Evolutionary conservation across 768 basidiomycete genomes (phyloP).

Genomic region (Paxillus rubicundulus): DNA sequence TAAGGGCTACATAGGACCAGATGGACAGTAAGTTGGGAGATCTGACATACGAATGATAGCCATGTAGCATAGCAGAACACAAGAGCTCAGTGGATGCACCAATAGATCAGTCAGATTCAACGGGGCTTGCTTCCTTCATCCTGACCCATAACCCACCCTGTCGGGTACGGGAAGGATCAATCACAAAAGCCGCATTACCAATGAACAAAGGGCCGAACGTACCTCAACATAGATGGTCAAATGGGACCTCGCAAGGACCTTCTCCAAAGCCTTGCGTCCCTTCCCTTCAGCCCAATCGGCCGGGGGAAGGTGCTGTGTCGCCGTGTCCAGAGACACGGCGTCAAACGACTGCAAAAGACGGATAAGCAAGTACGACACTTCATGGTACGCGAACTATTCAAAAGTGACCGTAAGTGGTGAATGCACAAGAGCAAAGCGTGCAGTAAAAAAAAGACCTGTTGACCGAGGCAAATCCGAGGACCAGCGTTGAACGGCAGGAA

Average conservation of each 20-base stretch:
- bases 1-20: not conserved
- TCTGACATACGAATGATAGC: not conserved
- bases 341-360: constrained; percentile 51
- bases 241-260: constrained; percentile 37
- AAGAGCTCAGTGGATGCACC: not conserved
- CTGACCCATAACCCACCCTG: constrained; percentile 27
- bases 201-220: constrained; percentile 12
- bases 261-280: constrained; percentile 40
- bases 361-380: constrained; percentile 52
- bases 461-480: constrained; percentile 61
- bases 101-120: not conserved
- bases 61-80: not conserved
- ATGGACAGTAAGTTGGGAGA: not conserved
- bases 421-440: not conserved
- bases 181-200: not conserved
- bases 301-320: constrained; percentile 35
- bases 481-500: constrained; percentile 70
- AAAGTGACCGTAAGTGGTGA: not conserved
- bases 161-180: not conserved
- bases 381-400: constrained; percentile 53
- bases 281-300: constrained; percentile 31
- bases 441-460: constrained; percentile 30
- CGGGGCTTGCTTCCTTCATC: constrained; percentile 18
- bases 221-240: constrained; percentile 45
- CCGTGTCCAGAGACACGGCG: constrained; percentile 37